These are phyloP conservation scores for Debaryomyces prosopidis DNA, from an alignment of 805 yeast genomes.

Conservation along the genomic window DNA sequence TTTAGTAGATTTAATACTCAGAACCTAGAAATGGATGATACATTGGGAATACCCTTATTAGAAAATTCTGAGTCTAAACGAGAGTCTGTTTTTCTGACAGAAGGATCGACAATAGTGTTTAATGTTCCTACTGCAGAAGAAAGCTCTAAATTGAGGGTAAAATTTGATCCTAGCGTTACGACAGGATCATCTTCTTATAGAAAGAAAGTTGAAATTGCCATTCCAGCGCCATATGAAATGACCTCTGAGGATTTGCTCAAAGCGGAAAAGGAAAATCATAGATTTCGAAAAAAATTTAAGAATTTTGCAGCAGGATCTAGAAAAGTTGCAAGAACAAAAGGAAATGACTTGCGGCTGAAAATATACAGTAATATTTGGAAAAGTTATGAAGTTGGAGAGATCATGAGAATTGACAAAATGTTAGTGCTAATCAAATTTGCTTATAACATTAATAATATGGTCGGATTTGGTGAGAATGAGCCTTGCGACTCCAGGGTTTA, in stretches of 20 bases:
- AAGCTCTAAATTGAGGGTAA: not conserved
- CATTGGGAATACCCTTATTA: not conserved
- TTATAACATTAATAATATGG: conserved; percentile 16
- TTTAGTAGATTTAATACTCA: not conserved
- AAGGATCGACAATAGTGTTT: not conserved
- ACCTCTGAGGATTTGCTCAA: conserved; percentile 7
- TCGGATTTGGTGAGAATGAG: conserved; percentile 48
- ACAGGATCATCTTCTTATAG: not conserved
- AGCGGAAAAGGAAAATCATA: conserved; percentile 15
- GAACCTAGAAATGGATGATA: not conserved
- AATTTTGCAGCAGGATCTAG: conserved; percentile 24
- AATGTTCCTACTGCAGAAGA: not conserved
- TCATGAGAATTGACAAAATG: conserved; percentile 67
- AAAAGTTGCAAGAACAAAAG: conserved; percentile 17
- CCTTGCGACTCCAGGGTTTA: conserved; percentile 53
- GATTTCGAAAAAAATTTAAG: conserved; percentile 19
- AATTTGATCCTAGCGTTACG: not conserved
- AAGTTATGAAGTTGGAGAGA: conserved; percentile 53
- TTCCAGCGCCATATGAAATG: conserved; percentile 23
- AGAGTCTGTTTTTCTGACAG: not conserved
- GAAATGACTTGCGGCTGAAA: conserved; percentile 17
- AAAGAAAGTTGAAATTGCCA: conserved; percentile 12
- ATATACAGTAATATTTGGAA: conserved; percentile 24
- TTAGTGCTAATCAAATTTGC: conserved; percentile 59
- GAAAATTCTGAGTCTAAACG: too few relatives aligned